Conservation (phyloP, 225 moss, liverwort and hornwort genomes). For the Physcomitrellopsis africana region DNA sequence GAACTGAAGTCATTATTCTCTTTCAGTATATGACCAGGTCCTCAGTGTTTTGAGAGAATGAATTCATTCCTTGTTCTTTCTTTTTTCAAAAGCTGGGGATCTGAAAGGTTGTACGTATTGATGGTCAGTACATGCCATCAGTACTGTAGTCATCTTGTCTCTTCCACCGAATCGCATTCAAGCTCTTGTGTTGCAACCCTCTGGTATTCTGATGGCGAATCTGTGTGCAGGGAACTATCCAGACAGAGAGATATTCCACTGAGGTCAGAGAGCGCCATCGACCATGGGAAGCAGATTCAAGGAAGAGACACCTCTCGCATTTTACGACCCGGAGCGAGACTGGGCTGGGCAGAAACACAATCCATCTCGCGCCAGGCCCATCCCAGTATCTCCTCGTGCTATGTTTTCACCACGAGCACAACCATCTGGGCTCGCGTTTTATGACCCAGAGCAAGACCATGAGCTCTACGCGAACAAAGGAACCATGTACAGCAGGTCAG, state of each 20-base stretch:
- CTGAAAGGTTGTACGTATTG: not conserved
- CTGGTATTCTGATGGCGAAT: not conserved
- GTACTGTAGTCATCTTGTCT: not conserved
- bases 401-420: constrained; percentile 25
- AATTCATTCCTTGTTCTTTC: not conserved
- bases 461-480: not conserved
- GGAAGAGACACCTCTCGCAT: constrained; percentile 23
- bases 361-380: constrained; percentile 6
- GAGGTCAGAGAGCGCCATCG: not conserved
- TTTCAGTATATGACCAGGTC: not conserved
- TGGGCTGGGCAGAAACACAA: not conserved
- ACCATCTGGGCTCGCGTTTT: not conserved
- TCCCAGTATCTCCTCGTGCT: constrained; percentile 13
- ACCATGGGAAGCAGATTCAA: constrained; percentile 36
- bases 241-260: not conserved
- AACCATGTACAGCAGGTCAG: not conserved
- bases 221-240: not conserved
- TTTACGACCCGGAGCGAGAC: constrained; percentile 37
- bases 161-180: not conserved
- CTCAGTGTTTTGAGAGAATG: not conserved
- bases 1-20: not conserved
- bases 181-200: not conserved
- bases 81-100: not conserved
- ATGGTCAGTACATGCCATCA: not conserved
- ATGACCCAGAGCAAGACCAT: not conserved